These are phyloP conservation scores for Yarrowia phangngaensis DNA, from an alignment of 805 yeast genomes.

Conservation along the genomic window DNA sequence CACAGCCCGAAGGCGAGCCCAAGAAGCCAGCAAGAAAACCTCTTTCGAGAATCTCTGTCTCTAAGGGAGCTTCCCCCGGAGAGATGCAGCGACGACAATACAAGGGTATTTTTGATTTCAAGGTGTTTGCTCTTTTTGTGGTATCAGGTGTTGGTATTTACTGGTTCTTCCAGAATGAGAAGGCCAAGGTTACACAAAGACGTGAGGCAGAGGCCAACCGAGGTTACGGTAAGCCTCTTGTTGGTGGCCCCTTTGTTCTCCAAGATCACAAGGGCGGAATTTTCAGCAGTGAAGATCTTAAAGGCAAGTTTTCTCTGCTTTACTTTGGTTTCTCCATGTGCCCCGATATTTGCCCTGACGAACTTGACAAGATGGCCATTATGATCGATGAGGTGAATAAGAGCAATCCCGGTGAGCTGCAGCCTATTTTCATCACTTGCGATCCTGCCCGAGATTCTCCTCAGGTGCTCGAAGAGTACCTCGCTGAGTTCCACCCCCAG, in stretches of 20 bases:
- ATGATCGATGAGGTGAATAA: constrained; percentile 60
- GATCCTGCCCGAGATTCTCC: constrained; percentile 96
- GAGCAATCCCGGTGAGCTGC: constrained; percentile 45
- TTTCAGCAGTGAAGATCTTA: constrained; percentile 74
- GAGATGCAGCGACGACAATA: constrained; percentile 37
- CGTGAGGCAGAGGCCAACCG: constrained; percentile 79
- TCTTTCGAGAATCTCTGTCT: constrained; percentile 20
- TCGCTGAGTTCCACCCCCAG: constrained; percentile 83
- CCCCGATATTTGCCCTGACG: constrained; percentile 98
- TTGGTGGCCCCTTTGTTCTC: constrained; percentile 85
- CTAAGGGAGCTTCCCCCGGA: constrained; percentile 26
- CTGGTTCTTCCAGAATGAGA: constrained; percentile 69
- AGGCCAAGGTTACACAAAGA: constrained; percentile 66
- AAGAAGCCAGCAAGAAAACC: constrained; percentile 16
- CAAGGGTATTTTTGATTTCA: constrained; percentile 61
- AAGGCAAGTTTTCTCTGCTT: constrained; percentile 75
- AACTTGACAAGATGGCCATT: constrained; percentile 82
- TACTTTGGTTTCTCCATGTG: constrained; percentile 97
- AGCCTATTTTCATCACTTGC: constrained; percentile 90
- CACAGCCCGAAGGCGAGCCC: constrained; percentile 13
- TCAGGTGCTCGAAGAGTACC: constrained; percentile 73
- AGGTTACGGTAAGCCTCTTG: constrained; percentile 85
- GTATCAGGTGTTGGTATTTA: constrained; percentile 69
- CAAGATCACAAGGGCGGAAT: constrained; percentile 63
- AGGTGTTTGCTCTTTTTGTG: constrained; percentile 64